Base-by-base conservation (phyloP, 2,329 filamentous ascomycete genomes). In the Penicillium glabrum region DNA sequence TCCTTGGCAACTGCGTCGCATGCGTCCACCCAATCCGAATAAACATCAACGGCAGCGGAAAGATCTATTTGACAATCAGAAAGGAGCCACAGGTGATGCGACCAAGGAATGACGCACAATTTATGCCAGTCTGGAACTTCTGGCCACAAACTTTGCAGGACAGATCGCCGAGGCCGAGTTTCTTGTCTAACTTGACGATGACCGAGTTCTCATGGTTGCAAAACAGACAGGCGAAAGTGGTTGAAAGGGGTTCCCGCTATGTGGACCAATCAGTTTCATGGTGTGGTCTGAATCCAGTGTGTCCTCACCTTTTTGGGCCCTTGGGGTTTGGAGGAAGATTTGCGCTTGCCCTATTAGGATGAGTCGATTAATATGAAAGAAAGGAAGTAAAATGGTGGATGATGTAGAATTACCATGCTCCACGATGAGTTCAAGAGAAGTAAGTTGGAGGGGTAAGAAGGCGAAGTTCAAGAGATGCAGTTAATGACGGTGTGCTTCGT, bases 1-100 rank as follows among this genome's bases (percentile, higher is more conserved):
- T 86, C 81, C 69, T 89, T 87, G 16, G 87, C 87, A 49, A 90
- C 87, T 6, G 85, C 82, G 70, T 91, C 88, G 71, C 88, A 90
- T n/a, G 95, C 95, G 77, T 99, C 95, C 61, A 99, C 91, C 95
- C 95, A 99, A 75, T 98, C 95, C 33, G 91, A 90, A 72, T 99
- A 99, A 8, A 99, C 93, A 72, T 99, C 95, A 46, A 99, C 92
- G 0, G 91, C 86, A 14, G 90, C 90, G 26, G 91, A 96, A 26
- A 98, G 86, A 74, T 96, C 91, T 96, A 60, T 8, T 7, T 19
- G 35, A 13, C 5, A 6, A 45, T 50, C 11, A 59, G 44, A 41
- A 31, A 29, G 19, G 23, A 43, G 10, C 6, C 13, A 14, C 13
- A 19, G 14, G 16, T 26, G 7, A 31, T 23, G 10, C n/a, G 27